Percentiles rank a stretch among this genome's conserved stretches.
Conservation (phyloP, 2,329 filamentous ascomycete genomes). For the Neoascochyta sp. region DNA sequence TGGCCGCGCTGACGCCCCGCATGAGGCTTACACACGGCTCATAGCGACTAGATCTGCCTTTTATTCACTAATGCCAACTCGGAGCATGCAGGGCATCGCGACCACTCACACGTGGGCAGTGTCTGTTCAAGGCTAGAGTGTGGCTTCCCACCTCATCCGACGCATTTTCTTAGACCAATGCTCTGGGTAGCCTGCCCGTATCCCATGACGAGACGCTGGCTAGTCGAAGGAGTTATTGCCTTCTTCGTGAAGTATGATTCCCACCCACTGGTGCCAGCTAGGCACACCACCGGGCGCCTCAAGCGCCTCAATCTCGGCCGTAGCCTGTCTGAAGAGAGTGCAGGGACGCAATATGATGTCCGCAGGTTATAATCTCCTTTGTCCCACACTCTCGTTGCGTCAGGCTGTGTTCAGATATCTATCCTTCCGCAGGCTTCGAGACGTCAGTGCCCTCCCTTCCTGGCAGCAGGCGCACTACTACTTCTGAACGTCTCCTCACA, state of each 20-base stretch:
- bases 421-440: slow-evolving; percentile 3
- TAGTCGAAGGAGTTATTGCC: no score
- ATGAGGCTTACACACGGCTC: slow-evolving; percentile 2
- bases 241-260: no score
- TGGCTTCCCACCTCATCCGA: no score
- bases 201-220: no score
- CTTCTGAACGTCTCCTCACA: slow-evolving; percentile 2
- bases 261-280: no score
- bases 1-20: slow-evolving; percentile 9
- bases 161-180: no score
- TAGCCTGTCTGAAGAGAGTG: no score
- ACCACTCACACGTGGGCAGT: slow-evolving; percentile 3
- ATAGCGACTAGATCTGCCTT: slow-evolving; percentile 7
- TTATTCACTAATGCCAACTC: slow-evolving; percentile 1
- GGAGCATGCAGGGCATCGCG: slow-evolving; percentile 1
- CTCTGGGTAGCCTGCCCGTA: no score
- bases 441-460: slow-evolving; percentile 5
- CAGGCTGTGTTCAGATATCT: slow-evolving; percentile 6
- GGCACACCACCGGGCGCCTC: no score
- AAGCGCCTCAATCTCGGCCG: no score
- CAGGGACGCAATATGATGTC: slow-evolving; percentile 3
- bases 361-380: slow-evolving; percentile 11
- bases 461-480: slow-evolving; percentile 1
- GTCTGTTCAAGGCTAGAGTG: neutral
- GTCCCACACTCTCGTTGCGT: slow-evolving; percentile 13